Evolutionary conservation across 1,284 basidiomycete species (phyloP).

Genomic region (Marasmius oreades): DNA sequence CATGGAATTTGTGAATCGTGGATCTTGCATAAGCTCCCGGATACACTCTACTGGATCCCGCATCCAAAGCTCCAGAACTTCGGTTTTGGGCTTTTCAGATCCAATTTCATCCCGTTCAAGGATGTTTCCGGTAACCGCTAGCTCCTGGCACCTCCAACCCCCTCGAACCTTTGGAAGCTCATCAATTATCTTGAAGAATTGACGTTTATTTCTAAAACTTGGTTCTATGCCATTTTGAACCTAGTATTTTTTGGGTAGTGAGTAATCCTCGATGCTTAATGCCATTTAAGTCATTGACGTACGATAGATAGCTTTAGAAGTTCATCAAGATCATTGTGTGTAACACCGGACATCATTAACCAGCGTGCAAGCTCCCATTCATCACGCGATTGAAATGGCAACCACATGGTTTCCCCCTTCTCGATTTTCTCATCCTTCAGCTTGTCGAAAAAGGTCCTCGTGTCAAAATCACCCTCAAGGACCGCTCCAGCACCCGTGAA

Average conservation of each 20-base stretch:
- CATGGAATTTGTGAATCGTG: slow-evolving; percentile 25
- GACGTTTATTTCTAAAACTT: slow-evolving; percentile 17
- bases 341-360: slow-evolving; percentile 25
- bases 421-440: slow-evolving; percentile 5
- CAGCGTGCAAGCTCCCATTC: slow-evolving; percentile 30
- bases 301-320: slow-evolving; percentile 31
- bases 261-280: too few species aligned
- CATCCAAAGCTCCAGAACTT: slow-evolving; percentile 11
- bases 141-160: slow-evolving; percentile 16
- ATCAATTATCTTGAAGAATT: slow-evolving; percentile 27
- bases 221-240: slow-evolving; percentile 17
- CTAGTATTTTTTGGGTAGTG: slow-evolving; percentile 17
- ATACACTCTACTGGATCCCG: slow-evolving; percentile 25
- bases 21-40: slow-evolving; percentile 20
- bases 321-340: slow-evolving; percentile 24
- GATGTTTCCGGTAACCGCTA: slow-evolving; percentile 24
- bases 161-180: slow-evolving; percentile 21
- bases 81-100: not conserved
- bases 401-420: slow-evolving; percentile 12
- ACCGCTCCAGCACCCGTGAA: not conserved
- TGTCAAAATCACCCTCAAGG: not conserved
- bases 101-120: slow-evolving; percentile 19
- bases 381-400: slow-evolving; percentile 21
- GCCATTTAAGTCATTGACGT: too few species aligned
- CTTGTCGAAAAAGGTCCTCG: slow-evolving; percentile 15